Percentiles rank a stretch among this genome's conserved stretches.
Evolutionary conservation across 345 rosid genomes (phyloP).

Genomic region (sweet orange (Citrus sinensis)): DVS_A1.0 CM039168.1:1067001-1067500

Average conservation of each 20-base stretch:
- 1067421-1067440: not conserved
- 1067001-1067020: conserved; percentile 76
- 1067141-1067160: conserved; percentile 65
- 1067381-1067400: not conserved
- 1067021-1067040: conserved; percentile 61
- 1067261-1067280: conserved; percentile 87
- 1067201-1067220: conserved; percentile 63
- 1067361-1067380: not conserved
- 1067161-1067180: conserved; percentile 66
- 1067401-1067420: not conserved
- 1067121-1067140: conserved; percentile 89
- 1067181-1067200: conserved; percentile 77
- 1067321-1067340: conserved; percentile 58
- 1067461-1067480: not conserved
- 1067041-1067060: conserved; percentile 89
- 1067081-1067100: conserved; percentile 97
- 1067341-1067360: not conserved
- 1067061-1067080: conserved; percentile 90
- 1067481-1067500: not conserved
- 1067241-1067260: conserved; percentile 54
- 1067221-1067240: conserved; percentile 53
- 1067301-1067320: conserved; percentile 90
- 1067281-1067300: conserved; percentile 93
- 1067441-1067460: not conserved
- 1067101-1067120: conserved; percentile 96